Percentiles rank a stretch among this genome's conserved stretches.
These are phyloP conservation scores for Globisporangium megalacanthum DNA, from an alignment of 352 stramenopile species.

Conservation along the genomic window DNA sequence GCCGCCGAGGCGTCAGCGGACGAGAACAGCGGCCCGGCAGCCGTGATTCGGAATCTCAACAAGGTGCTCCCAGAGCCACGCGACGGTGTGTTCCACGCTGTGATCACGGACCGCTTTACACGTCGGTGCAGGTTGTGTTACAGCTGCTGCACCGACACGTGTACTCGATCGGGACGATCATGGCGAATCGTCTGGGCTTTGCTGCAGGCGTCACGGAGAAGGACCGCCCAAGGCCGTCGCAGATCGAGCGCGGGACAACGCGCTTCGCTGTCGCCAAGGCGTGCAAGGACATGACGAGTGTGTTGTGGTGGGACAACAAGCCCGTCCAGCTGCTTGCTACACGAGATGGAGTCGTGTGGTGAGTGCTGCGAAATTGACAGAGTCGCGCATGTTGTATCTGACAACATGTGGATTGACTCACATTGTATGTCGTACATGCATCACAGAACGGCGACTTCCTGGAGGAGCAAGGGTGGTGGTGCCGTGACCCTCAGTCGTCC, in stretches of 20 bases:
- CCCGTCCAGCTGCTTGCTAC: background rate
- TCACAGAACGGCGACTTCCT: background rate
- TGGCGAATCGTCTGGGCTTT: background rate
- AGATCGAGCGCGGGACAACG: no score
- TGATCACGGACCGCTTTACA: constrained; percentile 3
- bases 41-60: background rate
- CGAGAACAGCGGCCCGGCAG: background rate
- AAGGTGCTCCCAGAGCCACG: background rate
- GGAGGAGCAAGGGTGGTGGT: background rate
- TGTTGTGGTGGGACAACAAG: constrained; percentile 1
- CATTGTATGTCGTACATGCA: background rate
- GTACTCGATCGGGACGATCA: background rate
- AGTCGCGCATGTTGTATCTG: background rate
- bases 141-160: no score
- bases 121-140: background rate
- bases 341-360: background rate
- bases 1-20: background rate
- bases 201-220: background rate
- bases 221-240: background rate
- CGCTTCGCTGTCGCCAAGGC: background rate
- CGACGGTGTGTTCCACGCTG: background rate
- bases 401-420: background rate
- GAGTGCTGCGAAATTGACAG: background rate
- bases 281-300: background rate
- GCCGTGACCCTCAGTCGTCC: background rate